Conservation (phyloP, 2,329 filamentous ascomycete species). For the Fusarium fujikuroi region DNA sequence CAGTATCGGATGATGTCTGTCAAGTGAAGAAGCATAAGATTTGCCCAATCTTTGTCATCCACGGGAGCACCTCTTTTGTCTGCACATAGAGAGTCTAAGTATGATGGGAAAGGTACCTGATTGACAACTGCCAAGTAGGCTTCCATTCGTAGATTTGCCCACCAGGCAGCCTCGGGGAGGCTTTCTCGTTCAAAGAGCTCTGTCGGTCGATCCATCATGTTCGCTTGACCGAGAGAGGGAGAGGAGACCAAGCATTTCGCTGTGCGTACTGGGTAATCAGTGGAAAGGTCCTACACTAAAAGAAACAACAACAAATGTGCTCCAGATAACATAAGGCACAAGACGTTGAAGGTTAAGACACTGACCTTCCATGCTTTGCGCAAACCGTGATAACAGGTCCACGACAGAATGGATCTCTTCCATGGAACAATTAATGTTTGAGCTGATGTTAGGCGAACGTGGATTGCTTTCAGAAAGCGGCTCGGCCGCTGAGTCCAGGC, state of each 20-base stretch:
- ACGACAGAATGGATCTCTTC: too few species aligned
- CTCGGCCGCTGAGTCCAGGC: too few species aligned
- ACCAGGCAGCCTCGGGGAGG: not conserved
- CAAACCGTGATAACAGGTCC: not conserved
- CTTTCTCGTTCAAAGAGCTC: not conserved
- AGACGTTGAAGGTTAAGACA: not conserved
- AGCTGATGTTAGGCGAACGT: not conserved
- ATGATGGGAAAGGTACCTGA: conserved; percentile 22
- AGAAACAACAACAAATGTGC: not conserved
- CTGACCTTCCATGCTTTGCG: not conserved
- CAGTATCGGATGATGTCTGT: conserved; percentile 42
- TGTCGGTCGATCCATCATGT: not conserved
- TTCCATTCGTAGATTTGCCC: conserved; percentile 34
- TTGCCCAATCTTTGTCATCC: conserved; percentile 36
- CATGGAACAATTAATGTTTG: too few species aligned
- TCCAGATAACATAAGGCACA: not conserved
- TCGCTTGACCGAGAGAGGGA: too few species aligned
- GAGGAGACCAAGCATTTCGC: not conserved
- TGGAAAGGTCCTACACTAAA: not conserved
- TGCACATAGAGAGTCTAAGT: not conserved
- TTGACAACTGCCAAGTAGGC: conserved; percentile 36
- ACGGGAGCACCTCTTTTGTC: not conserved
- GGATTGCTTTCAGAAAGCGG: not conserved
- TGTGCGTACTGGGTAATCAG: not conserved
- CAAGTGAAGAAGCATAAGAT: conserved; percentile 40